A percentile compares a stretch with the other conserved stretches of the same genome.
phyloP scores from a whole-genome alignment of 768 basidiomycete genomes.

The Rickenella mellea region DNA sequence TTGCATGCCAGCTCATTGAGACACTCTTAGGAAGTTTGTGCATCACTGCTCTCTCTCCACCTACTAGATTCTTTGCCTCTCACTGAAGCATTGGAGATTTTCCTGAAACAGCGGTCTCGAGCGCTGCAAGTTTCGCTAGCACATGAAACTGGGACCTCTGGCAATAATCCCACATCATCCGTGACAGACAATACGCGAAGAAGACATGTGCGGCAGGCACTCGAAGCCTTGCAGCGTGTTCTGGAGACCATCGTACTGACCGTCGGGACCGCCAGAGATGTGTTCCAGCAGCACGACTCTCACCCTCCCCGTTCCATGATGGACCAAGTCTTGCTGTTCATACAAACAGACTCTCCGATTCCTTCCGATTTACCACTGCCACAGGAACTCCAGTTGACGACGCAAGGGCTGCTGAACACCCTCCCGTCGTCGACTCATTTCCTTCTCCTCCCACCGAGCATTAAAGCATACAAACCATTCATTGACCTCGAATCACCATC shows the following conservation, averaged over 20 bases:
- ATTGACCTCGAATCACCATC: conserved; percentile 60
- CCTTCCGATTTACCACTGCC: conserved; percentile 24
- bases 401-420: conserved; percentile 53
- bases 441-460: conserved; percentile 57
- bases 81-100: conserved; percentile 56
- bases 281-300: conserved; percentile 38
- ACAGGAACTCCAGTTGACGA: conserved; percentile 50
- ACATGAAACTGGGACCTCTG: conserved; percentile 6
- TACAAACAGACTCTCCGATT: conserved; percentile 42
- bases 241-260: conserved; percentile 53
- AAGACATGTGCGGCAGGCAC: conserved; percentile 38
- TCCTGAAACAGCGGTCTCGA: conserved; percentile 63
- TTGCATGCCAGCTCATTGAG: conserved; percentile 1
- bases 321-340: conserved; percentile 43
- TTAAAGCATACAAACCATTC: conserved; percentile 79
- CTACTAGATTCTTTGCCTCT: conserved; percentile 84
- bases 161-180: conserved; percentile 13
- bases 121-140: conserved; percentile 36
- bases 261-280: conserved; percentile 39
- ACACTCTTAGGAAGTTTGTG: conserved; percentile 52
- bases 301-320: conserved; percentile 40
- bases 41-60: conserved; percentile 74
- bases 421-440: conserved; percentile 83
- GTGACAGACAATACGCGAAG: conserved; percentile 19
- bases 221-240: conserved; percentile 38